Percentiles rank a stretch among this genome's conserved stretches.
Evolutionary conservation across 495 filamentous ascomycete genomes (phyloP).

Genomic region (Aspergillus asperescens): DNA sequence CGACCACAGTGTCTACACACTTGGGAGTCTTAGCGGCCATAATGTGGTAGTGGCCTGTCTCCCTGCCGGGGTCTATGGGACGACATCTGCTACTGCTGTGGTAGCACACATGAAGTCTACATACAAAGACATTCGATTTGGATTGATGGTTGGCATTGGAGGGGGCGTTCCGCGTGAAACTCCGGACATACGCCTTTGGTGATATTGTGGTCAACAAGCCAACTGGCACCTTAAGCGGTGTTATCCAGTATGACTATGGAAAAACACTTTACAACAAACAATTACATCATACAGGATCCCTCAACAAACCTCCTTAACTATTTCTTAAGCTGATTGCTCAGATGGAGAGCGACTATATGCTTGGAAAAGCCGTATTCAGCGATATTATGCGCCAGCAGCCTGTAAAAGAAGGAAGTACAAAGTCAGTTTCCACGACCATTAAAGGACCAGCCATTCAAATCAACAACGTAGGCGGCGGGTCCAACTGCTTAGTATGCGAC

Average conservation of each 20-base stretch:
- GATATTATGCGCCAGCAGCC: slow-evolving; percentile 15
- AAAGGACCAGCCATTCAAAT: background rate
- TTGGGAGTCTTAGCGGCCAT: slow-evolving; percentile 27
- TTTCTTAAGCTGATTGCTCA: slow-evolving; percentile 24
- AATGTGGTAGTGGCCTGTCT: slow-evolving; percentile 35
- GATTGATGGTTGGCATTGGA: slow-evolving; percentile 34
- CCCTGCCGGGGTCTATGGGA: slow-evolving; percentile 24
- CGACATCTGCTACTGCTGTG: slow-evolving; percentile 22
- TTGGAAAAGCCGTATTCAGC: slow-evolving; percentile 10
- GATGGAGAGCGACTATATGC: slow-evolving; percentile 16
- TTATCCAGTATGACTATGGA: slow-evolving; percentile 36
- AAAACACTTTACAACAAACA: slow-evolving; percentile 19
- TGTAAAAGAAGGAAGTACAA: background rate
- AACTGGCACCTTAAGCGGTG: slow-evolving; percentile 15
- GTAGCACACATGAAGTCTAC: slow-evolving; percentile 20
- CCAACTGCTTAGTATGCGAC: slow-evolving; percentile 21
- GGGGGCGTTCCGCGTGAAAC: slow-evolving; percentile 26
- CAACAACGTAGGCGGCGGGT: slow-evolving; percentile 3
- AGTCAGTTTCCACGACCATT: background rate
- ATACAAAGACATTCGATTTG: slow-evolving; percentile 22
- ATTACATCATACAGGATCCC: background rate
- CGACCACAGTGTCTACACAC: slow-evolving; percentile 29
- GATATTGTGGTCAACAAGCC: slow-evolving; percentile 34
- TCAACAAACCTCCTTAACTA: slow-evolving; percentile 19
- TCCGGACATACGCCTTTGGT: slow-evolving; percentile 30